These are phyloP conservation scores for Leptographium lundbergii DNA, from an alignment of 2,329 filamentous ascomycete genomes.

Conservation along the genomic window DNA sequence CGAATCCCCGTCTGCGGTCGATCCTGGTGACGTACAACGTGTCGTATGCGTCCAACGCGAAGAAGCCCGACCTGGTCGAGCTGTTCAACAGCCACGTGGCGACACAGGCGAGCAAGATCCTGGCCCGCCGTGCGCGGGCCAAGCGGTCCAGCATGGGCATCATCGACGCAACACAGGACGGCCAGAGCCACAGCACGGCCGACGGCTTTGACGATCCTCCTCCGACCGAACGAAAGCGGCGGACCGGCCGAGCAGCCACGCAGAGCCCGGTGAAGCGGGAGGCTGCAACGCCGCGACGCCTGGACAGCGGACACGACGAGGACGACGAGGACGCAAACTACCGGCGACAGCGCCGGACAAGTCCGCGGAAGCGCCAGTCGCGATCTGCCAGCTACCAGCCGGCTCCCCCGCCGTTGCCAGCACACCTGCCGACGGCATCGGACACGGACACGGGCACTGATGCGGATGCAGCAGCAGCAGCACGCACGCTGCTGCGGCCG, in stretches of 20 bases:
- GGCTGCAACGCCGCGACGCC: no score
- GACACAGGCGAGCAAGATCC: constrained; percentile 64
- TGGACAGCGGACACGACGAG: constrained; percentile 11
- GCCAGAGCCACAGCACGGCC: constrained; percentile 41
- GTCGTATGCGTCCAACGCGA: constrained; percentile 74
- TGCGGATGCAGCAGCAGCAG: constrained; percentile 21
- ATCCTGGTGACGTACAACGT: constrained; percentile 86
- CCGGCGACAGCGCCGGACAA: constrained; percentile 24
- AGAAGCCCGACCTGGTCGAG: constrained; percentile 78
- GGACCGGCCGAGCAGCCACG: neutral
- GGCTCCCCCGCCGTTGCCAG: neutral
- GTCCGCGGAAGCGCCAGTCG: constrained; percentile 41
- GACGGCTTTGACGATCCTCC: constrained; percentile 25
- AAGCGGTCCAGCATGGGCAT: constrained; percentile 85
- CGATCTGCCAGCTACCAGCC: constrained; percentile 41
- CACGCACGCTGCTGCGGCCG: neutral
- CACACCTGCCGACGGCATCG: constrained; percentile 28
- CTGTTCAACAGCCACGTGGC: constrained; percentile 71
- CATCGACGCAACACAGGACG: constrained; percentile 45
- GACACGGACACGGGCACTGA: constrained; percentile 38
- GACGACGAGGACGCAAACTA: neutral
- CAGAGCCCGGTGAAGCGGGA: neutral
- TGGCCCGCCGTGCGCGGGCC: constrained; percentile 62
- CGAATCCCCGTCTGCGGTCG: constrained; percentile 76
- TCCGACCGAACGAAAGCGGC: neutral